Evolutionary conservation across 1,284 basidiomycete species (phyloP), one percentile per base, ranked within the genome.

Genomic region (Trichosporon sp.): DNA sequence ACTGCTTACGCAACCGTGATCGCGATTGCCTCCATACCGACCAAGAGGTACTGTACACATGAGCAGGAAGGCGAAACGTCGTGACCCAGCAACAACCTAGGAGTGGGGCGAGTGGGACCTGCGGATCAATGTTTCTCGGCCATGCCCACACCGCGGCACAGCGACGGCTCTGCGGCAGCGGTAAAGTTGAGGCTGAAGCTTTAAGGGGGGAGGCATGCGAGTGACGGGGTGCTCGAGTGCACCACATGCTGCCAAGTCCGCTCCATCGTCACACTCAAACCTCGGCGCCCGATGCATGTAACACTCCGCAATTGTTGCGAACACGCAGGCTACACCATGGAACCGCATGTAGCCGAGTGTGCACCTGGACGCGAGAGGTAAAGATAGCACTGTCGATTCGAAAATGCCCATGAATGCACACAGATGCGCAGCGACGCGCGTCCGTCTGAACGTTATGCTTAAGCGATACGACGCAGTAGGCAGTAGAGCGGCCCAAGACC

Each of bases 91-190:
- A 54, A 26, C n/a, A 54, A 4, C 51, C 51, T 26, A 16, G 19
- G 26, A 26, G 26, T 26, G 26, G 21, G 51, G 16, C 21, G 4
- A 54, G 19, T 54, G 51, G 51, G 51, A 54, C 51, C 51, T 54
- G 51, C 51, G 51, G 51, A 54, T 54, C 51, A 54, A 54, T 54
- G 51, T 54, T 54, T 54, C 51, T 54, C 51, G 51, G 51, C 14
- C 51, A 26, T 54, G 51, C 10, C 1, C 26, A 54, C 51, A 21
- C 51, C 10, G 51, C 51, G 51, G 51, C 51, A 54, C 51, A 19
- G 51, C 51, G 26, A 21, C 21, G 21, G 51, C 51, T n/a, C 3
- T 5, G 19, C 19, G 51, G 48, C 48, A 43, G 40, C 40, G 14
- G 11, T 11, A 43, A 26, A 26, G 26, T 26, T 19, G 51, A 54